Evolutionary conservation across 768 basidiomycete genomes (phyloP), one percentile per base, ranked within the genome.

Genomic region (Trametes punicea): DNA sequence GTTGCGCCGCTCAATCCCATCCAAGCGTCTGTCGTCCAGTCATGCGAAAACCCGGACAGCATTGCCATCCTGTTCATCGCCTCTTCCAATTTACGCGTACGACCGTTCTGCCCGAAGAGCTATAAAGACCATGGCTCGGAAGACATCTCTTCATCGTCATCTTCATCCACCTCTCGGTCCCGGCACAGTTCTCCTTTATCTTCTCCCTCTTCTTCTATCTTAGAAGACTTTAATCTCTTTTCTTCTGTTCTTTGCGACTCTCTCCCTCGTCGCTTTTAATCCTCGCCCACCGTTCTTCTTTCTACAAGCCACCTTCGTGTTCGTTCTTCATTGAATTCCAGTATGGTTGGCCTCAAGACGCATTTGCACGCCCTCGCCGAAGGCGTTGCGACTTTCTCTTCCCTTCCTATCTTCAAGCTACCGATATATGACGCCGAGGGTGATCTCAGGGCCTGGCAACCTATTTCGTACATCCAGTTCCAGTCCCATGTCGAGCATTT

Each of bases 381-480:
- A 30, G 79, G 76, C 62, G 74, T 80, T 9, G 60, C 69, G 36
- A 72, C 68, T 56, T 75, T 75, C 65, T 72, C 83, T n/a, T 70
- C 72, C 11, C 69, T 74, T 3, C 72, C 80, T 26, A 80, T 78
- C 60, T 86, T 87, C 73, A 80, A 76, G 67, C 69, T 79, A 18
- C 84, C 86, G 16, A 33, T 64, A 2, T 54, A 55, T 27, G 51
- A 62, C 25, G 16, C 20, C 25, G 71, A 70, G 55, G 65, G 73
- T 18, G 71, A 77, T 59, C 70, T 80, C 50, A 71, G 71, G 33
- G 64, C 70, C 47, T 88, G 87, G 87, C 67, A 69, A n/a, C 69
- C 80, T 54, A 77, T 88, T 71, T 77, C 84, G 31, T 89, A 83
- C 69, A 62, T 58, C 16, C 76, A 82, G 65, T 88, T 89, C 72